These are phyloP conservation scores for Pyronema domesticum DNA, from an alignment of 495 filamentous ascomycete species.

Conservation along the genomic window DNA sequence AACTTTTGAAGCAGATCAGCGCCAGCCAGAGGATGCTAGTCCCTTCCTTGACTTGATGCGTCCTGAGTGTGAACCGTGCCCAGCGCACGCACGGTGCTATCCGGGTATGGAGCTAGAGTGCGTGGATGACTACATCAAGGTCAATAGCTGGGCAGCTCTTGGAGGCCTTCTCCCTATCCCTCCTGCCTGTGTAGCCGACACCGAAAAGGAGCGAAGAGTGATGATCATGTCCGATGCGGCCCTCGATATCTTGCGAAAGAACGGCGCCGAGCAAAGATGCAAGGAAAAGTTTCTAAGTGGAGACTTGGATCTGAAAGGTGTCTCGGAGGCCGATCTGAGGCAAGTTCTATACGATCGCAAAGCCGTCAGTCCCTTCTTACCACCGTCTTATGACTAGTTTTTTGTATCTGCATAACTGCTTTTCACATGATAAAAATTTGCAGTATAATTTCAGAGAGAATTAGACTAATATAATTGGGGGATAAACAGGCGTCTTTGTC, in stretches of 20 bases:
- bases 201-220: slow-evolving; percentile 73
- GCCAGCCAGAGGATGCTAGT: background rate
- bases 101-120: slow-evolving; percentile 56
- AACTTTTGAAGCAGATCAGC: background rate
- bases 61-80: slow-evolving; percentile 81
- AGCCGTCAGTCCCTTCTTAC: slow-evolving; percentile 24
- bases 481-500: slow-evolving; percentile 17
- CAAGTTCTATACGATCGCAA: slow-evolving; percentile 26
- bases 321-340: slow-evolving; percentile 25
- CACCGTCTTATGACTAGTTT: slow-evolving; percentile 6
- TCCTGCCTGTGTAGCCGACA: slow-evolving; percentile 88
- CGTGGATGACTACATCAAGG: slow-evolving; percentile 71
- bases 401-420: background rate
- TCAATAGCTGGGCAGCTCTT: slow-evolving; percentile 65
- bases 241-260: slow-evolving; percentile 70
- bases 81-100: slow-evolving; percentile 78
- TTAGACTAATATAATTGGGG: no score
- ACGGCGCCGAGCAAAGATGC: slow-evolving; percentile 78
- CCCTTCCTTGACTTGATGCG: slow-evolving; percentile 32
- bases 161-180: slow-evolving; percentile 67
- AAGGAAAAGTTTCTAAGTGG: slow-evolving; percentile 35
- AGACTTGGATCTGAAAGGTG: slow-evolving; percentile 15
- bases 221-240: slow-evolving; percentile 74
- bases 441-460: no score
- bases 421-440: no score